phyloP scores from a whole-genome alignment of 139 green algal species.

The Parachlorella kessleri region DNA sequence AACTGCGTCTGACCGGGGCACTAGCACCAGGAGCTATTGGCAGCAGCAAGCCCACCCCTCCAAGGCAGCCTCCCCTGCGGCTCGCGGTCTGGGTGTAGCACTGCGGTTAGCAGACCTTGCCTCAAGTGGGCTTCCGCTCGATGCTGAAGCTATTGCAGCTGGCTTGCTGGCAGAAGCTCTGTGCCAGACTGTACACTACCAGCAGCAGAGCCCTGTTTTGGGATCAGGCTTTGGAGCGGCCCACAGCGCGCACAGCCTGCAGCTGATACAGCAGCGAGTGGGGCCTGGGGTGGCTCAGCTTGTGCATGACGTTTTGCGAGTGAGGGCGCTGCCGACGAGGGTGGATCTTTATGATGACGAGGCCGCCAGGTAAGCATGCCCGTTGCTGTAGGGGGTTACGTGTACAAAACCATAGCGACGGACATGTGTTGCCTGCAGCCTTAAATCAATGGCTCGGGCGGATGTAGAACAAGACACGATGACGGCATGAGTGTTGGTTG shows the following conservation, averaged over 20 bases:
- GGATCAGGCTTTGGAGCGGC: neutral
- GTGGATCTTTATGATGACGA: slow-evolving; percentile 86
- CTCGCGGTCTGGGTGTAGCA: slow-evolving; percentile 58
- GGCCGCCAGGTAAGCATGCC: slow-evolving; percentile 55
- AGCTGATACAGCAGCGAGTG: slow-evolving; percentile 63
- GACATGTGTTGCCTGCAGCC: too few relatives aligned
- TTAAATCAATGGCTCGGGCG: too few relatives aligned
- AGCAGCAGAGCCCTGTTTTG: neutral
- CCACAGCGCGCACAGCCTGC: slow-evolving; percentile 43
- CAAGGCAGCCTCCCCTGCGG: slow-evolving; percentile 1
- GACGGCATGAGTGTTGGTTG: too few relatives aligned
- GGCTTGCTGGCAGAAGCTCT: slow-evolving; percentile 81
- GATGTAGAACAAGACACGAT: too few relatives aligned
- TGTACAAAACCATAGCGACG: too few relatives aligned
- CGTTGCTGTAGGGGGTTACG: too few relatives aligned
- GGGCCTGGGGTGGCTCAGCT: slow-evolving; percentile 55
- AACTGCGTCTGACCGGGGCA: neutral
- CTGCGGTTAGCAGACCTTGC: slow-evolving; percentile 71
- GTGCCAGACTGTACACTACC: slow-evolving; percentile 3
- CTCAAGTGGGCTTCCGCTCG: slow-evolving; percentile 68
- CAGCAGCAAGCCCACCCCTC: neutral
- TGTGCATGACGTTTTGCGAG: slow-evolving; percentile 68
- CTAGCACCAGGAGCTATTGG: slow-evolving; percentile 9
- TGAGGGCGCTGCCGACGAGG: slow-evolving; percentile 64
- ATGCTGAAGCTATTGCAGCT: slow-evolving; percentile 82